These are phyloP conservation scores for Rhizoclosmatium globosum DNA, from an alignment of 192 early-diverging fungal species.

Conservation along the genomic window DNA sequence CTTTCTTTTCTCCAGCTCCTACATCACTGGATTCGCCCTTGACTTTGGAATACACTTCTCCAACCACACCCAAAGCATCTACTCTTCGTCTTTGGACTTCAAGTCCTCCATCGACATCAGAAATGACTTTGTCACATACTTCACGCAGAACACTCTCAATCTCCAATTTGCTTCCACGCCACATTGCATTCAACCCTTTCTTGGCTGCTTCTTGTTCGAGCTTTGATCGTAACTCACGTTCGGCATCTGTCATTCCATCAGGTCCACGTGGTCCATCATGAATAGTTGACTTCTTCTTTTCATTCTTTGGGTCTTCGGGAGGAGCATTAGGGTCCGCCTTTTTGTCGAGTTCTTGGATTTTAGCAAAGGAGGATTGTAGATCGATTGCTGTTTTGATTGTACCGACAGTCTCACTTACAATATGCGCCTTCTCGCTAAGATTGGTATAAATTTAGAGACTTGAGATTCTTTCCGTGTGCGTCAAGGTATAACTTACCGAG, in stretches of 20 bases:
- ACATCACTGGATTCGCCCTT: neutral
- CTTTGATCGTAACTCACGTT: conserved; percentile 48
- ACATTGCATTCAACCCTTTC: conserved; percentile 89
- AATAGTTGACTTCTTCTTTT: neutral
- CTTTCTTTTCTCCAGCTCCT: too few species aligned
- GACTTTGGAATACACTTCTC: conserved; percentile 76
- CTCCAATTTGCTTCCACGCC: conserved; percentile 94
- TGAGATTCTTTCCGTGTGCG: neutral
- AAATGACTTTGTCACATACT: conserved; percentile 86
- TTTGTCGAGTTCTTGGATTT: conserved; percentile 91
- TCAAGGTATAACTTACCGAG: conserved; percentile 39
- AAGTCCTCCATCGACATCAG: conserved; percentile 51
- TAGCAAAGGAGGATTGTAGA: conserved; percentile 87
- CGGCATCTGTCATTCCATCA: conserved; percentile 49
- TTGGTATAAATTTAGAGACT: neutral
- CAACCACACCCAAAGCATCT: conserved; percentile 84
- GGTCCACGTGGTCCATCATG: conserved; percentile 29
- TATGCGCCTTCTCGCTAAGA: conserved; percentile 83
- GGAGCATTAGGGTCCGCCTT: neutral
- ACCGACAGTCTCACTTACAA: conserved; percentile 88
- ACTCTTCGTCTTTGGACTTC: conserved; percentile 72
- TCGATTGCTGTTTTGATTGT: conserved; percentile 93
- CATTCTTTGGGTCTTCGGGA: conserved; percentile 2
- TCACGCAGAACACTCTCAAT: conserved; percentile 92
- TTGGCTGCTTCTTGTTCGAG: conserved; percentile 63